Conservation (phyloP, 2,329 filamentous ascomycete species). For the Clarireedia monteithiana region DNA sequence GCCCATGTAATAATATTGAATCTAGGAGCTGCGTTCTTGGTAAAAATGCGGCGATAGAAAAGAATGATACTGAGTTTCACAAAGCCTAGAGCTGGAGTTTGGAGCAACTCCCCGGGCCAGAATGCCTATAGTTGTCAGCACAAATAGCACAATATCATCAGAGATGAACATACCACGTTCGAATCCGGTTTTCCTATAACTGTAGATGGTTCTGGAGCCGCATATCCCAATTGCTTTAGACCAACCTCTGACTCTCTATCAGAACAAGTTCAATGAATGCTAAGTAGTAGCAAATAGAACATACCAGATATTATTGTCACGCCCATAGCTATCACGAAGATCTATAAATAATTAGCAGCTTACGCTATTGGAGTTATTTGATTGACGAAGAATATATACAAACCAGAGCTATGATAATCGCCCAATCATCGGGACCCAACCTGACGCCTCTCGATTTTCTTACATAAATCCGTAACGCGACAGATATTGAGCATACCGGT, state of each 20-base stretch:
- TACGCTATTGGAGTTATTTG: no score
- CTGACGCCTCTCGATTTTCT: neutral
- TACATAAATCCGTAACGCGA: constrained; percentile 1
- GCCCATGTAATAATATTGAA: constrained; percentile 1
- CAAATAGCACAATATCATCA: no score
- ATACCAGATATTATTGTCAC: no score
- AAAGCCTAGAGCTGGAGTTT: constrained; percentile 7
- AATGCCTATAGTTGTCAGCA: neutral
- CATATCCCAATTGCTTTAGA: constrained; percentile 2
- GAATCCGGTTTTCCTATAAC: constrained; percentile 4
- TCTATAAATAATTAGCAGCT: no score
- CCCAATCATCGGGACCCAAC: constrained; percentile 5
- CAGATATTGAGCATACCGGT: neutral
- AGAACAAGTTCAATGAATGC: no score
- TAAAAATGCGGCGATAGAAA: constrained; percentile 8
- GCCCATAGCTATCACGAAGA: no score
- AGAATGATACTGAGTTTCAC: constrained; percentile 7
- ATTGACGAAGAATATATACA: neutral
- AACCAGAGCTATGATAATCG: constrained; percentile 4
- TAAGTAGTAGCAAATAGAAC: no score
- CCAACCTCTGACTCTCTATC: neutral
- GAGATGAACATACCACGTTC: neutral
- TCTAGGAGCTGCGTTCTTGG: neutral
- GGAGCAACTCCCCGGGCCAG: constrained; percentile 5
- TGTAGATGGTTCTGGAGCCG: neutral